A percentile compares a stretch with the other conserved stretches of the same genome.
phyloP scores from a whole-genome alignment of 768 basidiomycete genomes.

The Mycena rosella region DNA sequence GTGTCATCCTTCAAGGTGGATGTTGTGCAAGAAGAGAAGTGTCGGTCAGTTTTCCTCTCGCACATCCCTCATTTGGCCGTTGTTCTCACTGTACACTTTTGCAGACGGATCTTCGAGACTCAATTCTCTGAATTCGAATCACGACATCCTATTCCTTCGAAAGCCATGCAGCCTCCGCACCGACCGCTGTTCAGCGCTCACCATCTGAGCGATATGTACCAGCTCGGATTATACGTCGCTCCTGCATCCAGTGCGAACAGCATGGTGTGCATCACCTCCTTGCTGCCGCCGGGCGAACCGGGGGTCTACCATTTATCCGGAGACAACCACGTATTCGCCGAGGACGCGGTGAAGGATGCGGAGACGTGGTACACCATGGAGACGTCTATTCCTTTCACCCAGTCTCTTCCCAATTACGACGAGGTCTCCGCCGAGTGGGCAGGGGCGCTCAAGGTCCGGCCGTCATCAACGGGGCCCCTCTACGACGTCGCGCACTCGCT shows the following conservation, averaged over 20 bases:
- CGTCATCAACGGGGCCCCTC: slow-evolving; percentile 65
- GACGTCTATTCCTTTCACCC: slow-evolving; percentile 63
- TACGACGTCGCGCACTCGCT: slow-evolving; percentile 54
- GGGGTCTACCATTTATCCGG: slow-evolving; percentile 64
- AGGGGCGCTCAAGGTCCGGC: slow-evolving; percentile 54
- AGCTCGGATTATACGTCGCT: slow-evolving; percentile 55
- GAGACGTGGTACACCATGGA: slow-evolving; percentile 73
- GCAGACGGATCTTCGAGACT: slow-evolving; percentile 51
- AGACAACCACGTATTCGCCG: slow-evolving; percentile 63
- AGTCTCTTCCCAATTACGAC: slow-evolving; percentile 40
- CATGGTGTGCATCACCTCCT: slow-evolving; percentile 55
- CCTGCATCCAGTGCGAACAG: slow-evolving; percentile 40
- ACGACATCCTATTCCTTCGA: slow-evolving; percentile 69
- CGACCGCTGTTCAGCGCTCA: slow-evolving; percentile 69
- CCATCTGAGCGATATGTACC: slow-evolving; percentile 65
- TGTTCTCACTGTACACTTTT: slow-evolving; percentile 14
- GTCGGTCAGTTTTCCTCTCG: slow-evolving; percentile 60
- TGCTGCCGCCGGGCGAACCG: slow-evolving; percentile 62
- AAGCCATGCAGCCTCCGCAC: slow-evolving; percentile 71
- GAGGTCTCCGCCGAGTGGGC: slow-evolving; percentile 55
- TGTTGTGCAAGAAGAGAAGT: slow-evolving; percentile 74
- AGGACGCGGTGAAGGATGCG: slow-evolving; percentile 48
- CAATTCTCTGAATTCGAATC: slow-evolving; percentile 48
- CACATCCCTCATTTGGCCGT: slow-evolving; percentile 1
- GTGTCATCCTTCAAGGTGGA: slow-evolving; percentile 68